Evolutionary conservation across 139 green algal species (phyloP), one percentile per base, ranked within the genome.

Genomic region (Nannochloris sp.): DNA sequence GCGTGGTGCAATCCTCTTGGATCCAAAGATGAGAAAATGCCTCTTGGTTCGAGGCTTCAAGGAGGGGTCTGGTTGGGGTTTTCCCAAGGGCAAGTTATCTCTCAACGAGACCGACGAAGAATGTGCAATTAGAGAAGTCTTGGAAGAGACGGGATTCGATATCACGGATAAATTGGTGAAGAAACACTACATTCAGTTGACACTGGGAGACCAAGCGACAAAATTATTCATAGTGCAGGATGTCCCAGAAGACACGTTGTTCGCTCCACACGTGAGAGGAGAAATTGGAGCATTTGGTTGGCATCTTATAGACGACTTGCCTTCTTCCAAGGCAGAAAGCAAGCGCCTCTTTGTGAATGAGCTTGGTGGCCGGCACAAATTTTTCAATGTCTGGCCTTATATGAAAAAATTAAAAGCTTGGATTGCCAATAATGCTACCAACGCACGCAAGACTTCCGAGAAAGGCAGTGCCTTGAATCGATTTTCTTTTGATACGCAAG

Each of bases 11-110:
- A 95, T 98, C 56, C 70, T 98, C 5, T 72, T 98, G 33, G 82
- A 95, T 65, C 63, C 76, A 1, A 66, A 37, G 14, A 82, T 94
- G 79, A 73, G 85, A 60, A 87, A 89, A 43, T 82, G 83, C 56
- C 77, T 97, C 53, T 74, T 97, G 64, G 89, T 97, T 25, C 86
- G 81, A 16, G 91, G 91, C 8, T 91, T 73, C 63, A 85, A 87
- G 53, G 65, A 71, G 48, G 70, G 68, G 33, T 73, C 78, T n/a
- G 74, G 72, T 28, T 97, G 92, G 92, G 86, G 90, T 44, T 97
- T 97, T 74, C 91, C 91, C 0, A 82, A 82, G 12, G 91, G 91
- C 49, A 97, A 97, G 70, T 75, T 95, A 43, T 85, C 85, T 73
- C 82, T 86, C 49, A 79, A 83, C 25, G 91, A 97, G 69, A 72